Evolutionary conservation across 2,329 filamentous ascomycete genomes (phyloP).

Genomic region (Neodidymelliopsis sp.): DNA sequence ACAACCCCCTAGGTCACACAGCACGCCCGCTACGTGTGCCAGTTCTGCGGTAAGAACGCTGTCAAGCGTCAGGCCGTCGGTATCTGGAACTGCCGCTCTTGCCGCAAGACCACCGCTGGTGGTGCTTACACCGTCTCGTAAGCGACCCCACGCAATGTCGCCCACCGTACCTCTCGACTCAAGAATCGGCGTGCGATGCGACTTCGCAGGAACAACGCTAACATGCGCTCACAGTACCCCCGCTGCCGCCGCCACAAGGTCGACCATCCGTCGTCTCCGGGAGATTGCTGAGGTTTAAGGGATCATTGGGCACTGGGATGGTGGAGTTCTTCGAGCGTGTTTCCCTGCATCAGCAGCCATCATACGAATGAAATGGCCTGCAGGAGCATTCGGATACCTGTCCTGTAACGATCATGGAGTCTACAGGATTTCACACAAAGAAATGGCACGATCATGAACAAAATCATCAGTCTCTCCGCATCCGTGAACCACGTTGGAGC

Average conservation of each 20-base stretch:
- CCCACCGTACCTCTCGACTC: neutral
- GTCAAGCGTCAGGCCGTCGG: constrained; percentile 89
- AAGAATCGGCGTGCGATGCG: neutral
- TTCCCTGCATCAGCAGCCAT: constrained; percentile 45
- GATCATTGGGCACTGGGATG: constrained; percentile 38
- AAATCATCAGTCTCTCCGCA: neutral
- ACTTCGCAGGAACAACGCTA: constrained; percentile 28
- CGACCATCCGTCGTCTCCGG: constrained; percentile 94
- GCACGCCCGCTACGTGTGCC: constrained; percentile 95
- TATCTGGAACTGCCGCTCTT: constrained; percentile 96
- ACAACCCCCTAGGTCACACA: constrained; percentile 73
- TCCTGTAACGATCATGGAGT: constrained; percentile 47
- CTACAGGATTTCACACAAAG: constrained; percentile 46
- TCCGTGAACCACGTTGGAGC: neutral
- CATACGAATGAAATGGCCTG: constrained; percentile 38
- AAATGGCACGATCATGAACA: constrained; percentile 47
- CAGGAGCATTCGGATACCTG: constrained; percentile 42
- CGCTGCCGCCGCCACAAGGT: constrained; percentile 91
- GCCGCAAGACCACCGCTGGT: constrained; percentile 92
- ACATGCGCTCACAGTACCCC: constrained; percentile 71
- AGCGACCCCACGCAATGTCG: constrained; percentile 50
- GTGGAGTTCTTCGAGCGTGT: constrained; percentile 47
- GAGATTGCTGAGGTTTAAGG: constrained; percentile 94
- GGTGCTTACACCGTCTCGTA: constrained; percentile 97
- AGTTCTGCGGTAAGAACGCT: constrained; percentile 90